Conservation (phyloP, 495 filamentous ascomycete species). For the Neurospora tetraspora region DNA sequence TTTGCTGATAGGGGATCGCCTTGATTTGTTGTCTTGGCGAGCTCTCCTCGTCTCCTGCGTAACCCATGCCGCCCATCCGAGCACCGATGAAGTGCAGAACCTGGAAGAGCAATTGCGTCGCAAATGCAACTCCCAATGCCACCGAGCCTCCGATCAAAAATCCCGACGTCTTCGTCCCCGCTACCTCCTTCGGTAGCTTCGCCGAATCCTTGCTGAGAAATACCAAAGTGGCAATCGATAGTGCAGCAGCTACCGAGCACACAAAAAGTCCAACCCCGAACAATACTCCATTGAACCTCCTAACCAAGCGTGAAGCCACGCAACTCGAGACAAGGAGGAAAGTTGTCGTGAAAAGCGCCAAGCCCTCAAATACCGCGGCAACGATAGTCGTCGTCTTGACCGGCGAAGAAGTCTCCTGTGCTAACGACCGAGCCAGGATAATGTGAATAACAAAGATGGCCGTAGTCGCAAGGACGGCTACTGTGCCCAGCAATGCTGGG, state of each 20-base stretch:
- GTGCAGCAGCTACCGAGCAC: constrained; percentile 28
- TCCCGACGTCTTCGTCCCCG: constrained; percentile 17
- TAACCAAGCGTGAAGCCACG: constrained; percentile 10
- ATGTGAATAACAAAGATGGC: constrained; percentile 29
- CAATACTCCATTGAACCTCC: constrained; percentile 20
- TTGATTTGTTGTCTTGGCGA: constrained; percentile 27
- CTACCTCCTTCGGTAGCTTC: constrained; percentile 19
- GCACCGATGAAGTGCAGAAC: constrained; percentile 26
- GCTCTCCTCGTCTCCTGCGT: constrained; percentile 21
- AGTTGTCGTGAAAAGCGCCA: constrained; percentile 21
- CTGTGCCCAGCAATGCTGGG: constrained; percentile 25
- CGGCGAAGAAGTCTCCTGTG: constrained; percentile 18
- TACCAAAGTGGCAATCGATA: constrained; percentile 29
- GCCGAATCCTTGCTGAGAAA: constrained; percentile 21
- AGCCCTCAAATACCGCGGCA: constrained; percentile 24
- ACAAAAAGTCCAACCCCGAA: constrained; percentile 25
- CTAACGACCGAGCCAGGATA: constrained; percentile 28
- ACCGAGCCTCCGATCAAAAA: constrained; percentile 31
- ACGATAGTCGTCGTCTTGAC: constrained; percentile 25
- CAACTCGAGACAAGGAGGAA: constrained; percentile 16
- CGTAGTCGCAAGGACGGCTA: constrained; percentile 30
- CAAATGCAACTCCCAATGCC: constrained; percentile 30
- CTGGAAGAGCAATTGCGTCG: constrained; percentile 30
- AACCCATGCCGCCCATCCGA: constrained; percentile 15
- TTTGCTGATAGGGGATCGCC: constrained; percentile 37